Base-by-base conservation (phyloP, 2,329 filamentous ascomycete species). In the Colletotrichum limetticola region DNA sequence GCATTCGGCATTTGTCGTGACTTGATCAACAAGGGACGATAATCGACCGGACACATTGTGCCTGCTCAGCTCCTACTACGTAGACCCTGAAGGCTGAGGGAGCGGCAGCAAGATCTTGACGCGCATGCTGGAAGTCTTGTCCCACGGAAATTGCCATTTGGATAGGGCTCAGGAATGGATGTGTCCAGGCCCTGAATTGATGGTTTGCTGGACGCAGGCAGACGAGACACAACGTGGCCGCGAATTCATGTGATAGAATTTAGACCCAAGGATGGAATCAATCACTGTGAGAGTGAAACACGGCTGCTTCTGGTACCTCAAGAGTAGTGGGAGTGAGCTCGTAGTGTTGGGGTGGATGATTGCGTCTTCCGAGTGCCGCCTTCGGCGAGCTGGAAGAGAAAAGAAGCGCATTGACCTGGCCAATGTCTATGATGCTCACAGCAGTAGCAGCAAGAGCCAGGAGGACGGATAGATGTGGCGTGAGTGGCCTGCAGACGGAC, bases 341-440 rank as follows among this genome's bases (percentile, higher is more conserved):
- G 11, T 14, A 24, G 16, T 24, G 22, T 9, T 37, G 6, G 49
- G 16, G 22, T 26, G 55, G 35, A 63, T 63, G 66, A 64, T 68
- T 68, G 49, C 66, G 66, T 68, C 26, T 11, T 57, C 32, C 19
- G 49, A 16, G 35, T 56, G 57, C 66, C 49, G 66, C 66, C 66
- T 68, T 28, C 58, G 66, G 66, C 66, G 57, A 63, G 58, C 66
- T 14, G 26, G 46, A 49, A n/a, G 32, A 59, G 66, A 46, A 49
- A 56, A 5, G 12, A 30, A 46, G 32, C 9, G 52, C 62, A 56
- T 56, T 56, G 52, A 42, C 32, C 14, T 26, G 28, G 28, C 53
- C 30, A 28, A 6, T 26, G 30, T 26, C 30, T 14, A 53, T 64
- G 42, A 30, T 61, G 22, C 16, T 19, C 42, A 22, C 19, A 26